Evolutionary conservation across 108 stramenopile genomes (phyloP).

Genomic region (Stephanodiscus minutulus): DNA sequence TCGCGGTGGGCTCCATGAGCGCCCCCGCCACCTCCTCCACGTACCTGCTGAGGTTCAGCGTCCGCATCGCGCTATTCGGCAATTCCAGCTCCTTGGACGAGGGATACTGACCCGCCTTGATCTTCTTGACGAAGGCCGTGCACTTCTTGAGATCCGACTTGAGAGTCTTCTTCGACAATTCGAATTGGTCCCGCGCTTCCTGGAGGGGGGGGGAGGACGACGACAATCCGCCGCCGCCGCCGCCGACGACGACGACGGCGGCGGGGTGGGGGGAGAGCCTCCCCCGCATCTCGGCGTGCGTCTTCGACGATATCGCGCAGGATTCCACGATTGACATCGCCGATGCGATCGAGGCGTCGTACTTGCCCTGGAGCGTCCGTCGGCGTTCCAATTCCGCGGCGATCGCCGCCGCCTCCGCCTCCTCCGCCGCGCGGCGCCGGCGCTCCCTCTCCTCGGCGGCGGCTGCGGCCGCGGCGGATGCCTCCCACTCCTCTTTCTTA

Average conservation of each 20-base stretch:
- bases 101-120: conserved; percentile 69
- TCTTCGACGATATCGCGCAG: conserved; percentile 9
- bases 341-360: conserved; percentile 18
- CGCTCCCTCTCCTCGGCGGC: conserved; percentile 16
- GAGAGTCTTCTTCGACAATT: conserved; percentile 74
- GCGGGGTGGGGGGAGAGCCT: conserved; percentile 25
- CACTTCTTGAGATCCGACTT: conserved; percentile 97
- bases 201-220: conserved; percentile 12
- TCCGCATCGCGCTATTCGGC: conserved; percentile 54
- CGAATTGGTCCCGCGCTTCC: conserved; percentile 57
- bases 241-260: not conserved
- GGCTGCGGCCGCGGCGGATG: not conserved
- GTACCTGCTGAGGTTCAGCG: conserved; percentile 91
- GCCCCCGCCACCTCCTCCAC: conserved; percentile 93
- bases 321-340: conserved; percentile 31
- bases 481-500: conserved; percentile 7
- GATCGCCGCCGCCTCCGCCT: conserved; percentile 18
- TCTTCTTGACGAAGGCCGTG: conserved; percentile 95
- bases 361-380: conserved; percentile 25
- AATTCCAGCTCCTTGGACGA: conserved; percentile 53
- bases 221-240: not conserved
- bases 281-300: conserved; percentile 18
- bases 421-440: not conserved
- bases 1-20: conserved; percentile 73
- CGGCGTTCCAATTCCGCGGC: conserved; percentile 29